These are phyloP conservation scores for Suillus paluster DNA, from an alignment of 768 basidiomycete genomes.

Conservation along the genomic window DNA sequence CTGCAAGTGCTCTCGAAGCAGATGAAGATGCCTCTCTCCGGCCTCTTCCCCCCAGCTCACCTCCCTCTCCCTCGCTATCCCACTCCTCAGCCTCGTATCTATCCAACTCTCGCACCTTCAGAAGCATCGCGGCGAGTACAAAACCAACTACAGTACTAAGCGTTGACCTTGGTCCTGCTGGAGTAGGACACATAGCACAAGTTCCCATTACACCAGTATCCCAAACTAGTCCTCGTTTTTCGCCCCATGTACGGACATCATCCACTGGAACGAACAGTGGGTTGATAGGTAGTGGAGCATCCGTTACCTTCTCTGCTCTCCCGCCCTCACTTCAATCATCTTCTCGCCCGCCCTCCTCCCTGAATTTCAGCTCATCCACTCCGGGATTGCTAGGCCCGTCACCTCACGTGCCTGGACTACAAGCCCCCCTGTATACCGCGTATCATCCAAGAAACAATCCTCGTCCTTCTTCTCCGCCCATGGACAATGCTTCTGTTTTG, in stretches of 20 bases:
- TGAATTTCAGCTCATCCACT: constrained; percentile 29
- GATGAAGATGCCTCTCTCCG: constrained; percentile 95
- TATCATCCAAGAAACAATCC: constrained; percentile 97
- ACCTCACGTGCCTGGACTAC: constrained; percentile 41
- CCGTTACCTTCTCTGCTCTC: constrained; percentile 77
- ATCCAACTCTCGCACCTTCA: constrained; percentile 80
- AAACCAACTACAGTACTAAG: constrained; percentile 96
- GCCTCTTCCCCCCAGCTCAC: constrained; percentile 86
- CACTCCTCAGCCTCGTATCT: constrained; percentile 84
- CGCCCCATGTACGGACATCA: constrained; percentile 63
- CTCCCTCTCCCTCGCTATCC: constrained; percentile 86
- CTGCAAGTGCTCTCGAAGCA: constrained; percentile 75
- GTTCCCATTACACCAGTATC: constrained; percentile 66
- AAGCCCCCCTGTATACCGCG: constrained; percentile 88
- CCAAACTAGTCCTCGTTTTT: constrained; percentile 52
- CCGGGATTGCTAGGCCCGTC: constrained; percentile 34
- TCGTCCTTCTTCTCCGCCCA: constrained; percentile 86
- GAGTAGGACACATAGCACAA: constrained; percentile 92
- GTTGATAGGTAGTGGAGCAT: constrained; percentile 51
- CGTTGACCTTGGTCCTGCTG: constrained; percentile 78
- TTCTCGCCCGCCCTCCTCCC: constrained; percentile 48
- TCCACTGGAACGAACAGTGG: constrained; percentile 56
- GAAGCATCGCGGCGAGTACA: constrained; percentile 84
- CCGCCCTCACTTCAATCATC: constrained; percentile 51
- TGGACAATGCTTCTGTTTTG: constrained; percentile 89